These are phyloP conservation scores for Aureobasidium namibiae DNA, from an alignment of 2,329 filamentous ascomycete species.

Conservation along the genomic window DNA sequence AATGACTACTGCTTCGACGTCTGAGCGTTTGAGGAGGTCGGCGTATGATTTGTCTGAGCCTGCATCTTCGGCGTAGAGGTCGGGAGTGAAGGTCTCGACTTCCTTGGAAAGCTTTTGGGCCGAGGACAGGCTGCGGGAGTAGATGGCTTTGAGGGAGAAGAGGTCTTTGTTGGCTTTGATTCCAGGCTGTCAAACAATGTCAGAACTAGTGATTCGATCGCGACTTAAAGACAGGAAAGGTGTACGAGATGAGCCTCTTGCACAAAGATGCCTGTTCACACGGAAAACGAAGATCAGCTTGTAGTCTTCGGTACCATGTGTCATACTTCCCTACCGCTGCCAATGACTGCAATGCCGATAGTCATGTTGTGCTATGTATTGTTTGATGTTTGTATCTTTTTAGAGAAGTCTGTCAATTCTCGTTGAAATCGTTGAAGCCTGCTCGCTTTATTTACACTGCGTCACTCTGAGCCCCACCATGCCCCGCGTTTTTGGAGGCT, in stretches of 20 bases:
- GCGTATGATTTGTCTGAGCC: conserved; percentile 35
- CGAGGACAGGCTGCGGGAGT: conserved; percentile 53
- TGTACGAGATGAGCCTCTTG: conserved; percentile 49
- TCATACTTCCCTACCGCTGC: conserved; percentile 35
- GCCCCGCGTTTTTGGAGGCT: neutral
- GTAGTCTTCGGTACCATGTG: neutral
- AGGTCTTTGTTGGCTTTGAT: conserved; percentile 45
- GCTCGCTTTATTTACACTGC: neutral
- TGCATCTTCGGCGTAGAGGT: conserved; percentile 52
- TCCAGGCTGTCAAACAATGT: conserved; percentile 40
- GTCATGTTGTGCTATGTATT: neutral
- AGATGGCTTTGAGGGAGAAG: conserved; percentile 52
- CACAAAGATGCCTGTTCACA: conserved; percentile 46
- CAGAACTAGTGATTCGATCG: neutral
- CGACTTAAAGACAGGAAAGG: neutral
- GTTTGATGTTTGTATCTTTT: neutral
- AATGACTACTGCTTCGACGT: conserved; percentile 45
- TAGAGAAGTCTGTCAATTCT: neutral
- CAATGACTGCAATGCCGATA: conserved; percentile 53
- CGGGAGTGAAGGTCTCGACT: conserved; percentile 29
- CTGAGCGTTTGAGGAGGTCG: conserved; percentile 33
- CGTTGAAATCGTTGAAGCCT: neutral
- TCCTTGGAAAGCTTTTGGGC: conserved; percentile 41
- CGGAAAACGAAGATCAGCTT: neutral
- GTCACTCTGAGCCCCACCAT: conserved; percentile 4